Conservation (phyloP, 148 eudicot genomes). For the Amaranthus hypochondriacus region DNA sequence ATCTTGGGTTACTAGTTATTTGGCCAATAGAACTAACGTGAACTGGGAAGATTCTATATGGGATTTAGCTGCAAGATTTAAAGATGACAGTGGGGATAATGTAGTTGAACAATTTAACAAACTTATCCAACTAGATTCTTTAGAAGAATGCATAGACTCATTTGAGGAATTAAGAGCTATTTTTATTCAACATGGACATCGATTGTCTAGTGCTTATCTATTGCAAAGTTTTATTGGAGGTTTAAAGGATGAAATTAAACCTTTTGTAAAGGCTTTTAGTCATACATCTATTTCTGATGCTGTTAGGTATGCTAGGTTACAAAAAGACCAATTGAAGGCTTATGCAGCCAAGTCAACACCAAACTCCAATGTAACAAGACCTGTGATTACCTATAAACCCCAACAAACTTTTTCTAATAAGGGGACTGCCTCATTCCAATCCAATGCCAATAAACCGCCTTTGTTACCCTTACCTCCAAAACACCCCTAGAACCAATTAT, state of each 20-base stretch:
- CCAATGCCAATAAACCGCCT: not conserved
- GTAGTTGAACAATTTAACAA: constrained; percentile 1
- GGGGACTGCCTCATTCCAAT: not conserved
- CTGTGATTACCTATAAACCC: not conserved
- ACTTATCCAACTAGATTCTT: not conserved
- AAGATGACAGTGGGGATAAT: not conserved
- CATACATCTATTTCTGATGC: not conserved
- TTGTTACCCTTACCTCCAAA: not conserved
- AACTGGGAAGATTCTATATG: not conserved
- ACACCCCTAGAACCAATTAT: not conserved
- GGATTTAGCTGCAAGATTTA: constrained; percentile 3
- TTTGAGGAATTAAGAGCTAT: too few species aligned
- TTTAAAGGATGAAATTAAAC: not conserved
- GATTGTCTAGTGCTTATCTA: not conserved
- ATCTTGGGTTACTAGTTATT: not conserved
- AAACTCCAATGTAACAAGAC: too few species aligned
- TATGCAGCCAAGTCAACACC: too few species aligned
- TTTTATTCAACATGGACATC: not conserved
- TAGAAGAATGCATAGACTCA: not conserved
- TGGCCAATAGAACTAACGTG: not conserved
- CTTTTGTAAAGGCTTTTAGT: too few species aligned
- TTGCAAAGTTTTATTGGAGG: not conserved
- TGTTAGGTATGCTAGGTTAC: not conserved
- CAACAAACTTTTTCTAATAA: not conserved
- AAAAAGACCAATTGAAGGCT: not conserved